Evolutionary conservation across 2,329 filamentous ascomycete species (phyloP).

Genomic region (Aspergillus brasiliensis): DNA sequence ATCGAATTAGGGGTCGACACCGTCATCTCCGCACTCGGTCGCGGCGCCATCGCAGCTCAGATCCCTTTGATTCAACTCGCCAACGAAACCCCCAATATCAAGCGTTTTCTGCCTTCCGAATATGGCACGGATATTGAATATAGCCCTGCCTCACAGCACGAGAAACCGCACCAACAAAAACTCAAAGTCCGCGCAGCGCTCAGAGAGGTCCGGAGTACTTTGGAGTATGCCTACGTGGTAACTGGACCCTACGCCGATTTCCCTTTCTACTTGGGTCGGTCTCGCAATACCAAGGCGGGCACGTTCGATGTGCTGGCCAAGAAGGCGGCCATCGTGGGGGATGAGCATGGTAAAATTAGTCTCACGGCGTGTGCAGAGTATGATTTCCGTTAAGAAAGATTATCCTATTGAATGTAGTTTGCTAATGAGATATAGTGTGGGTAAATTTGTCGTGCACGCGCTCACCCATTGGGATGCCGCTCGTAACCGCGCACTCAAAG

Average conservation of each 20-base stretch:
- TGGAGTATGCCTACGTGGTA: constrained; percentile 68
- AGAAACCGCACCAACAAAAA: constrained; percentile 71
- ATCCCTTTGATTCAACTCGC: constrained; percentile 64
- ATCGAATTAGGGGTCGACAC: constrained; percentile 60
- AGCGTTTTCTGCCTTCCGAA: constrained; percentile 69
- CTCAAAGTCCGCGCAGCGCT: constrained; percentile 67
- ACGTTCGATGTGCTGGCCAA: constrained; percentile 61
- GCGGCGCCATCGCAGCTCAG: constrained; percentile 63
- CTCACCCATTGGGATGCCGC: constrained; percentile 59
- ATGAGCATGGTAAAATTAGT: constrained; percentile 63
- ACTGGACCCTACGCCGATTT: constrained; percentile 69
- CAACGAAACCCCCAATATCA: constrained; percentile 55
- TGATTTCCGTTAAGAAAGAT: constrained; percentile 31
- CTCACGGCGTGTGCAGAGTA: constrained; percentile 74
- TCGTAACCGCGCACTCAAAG: constrained; percentile 61
- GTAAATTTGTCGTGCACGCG: constrained; percentile 65
- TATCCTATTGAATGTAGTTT: background rate
- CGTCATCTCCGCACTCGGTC: constrained; percentile 65
- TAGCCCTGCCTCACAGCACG: constrained; percentile 56
- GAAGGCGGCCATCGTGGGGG: constrained; percentile 63
- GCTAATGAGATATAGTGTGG: constrained; percentile 54
- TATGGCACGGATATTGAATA: constrained; percentile 69
- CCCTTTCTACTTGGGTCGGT: constrained; percentile 54
- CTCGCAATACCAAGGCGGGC: constrained; percentile 49
- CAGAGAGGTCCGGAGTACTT: constrained; percentile 51